Conservation (phyloP, 139 green algal species). For the Penium margaritaceum region DNA sequence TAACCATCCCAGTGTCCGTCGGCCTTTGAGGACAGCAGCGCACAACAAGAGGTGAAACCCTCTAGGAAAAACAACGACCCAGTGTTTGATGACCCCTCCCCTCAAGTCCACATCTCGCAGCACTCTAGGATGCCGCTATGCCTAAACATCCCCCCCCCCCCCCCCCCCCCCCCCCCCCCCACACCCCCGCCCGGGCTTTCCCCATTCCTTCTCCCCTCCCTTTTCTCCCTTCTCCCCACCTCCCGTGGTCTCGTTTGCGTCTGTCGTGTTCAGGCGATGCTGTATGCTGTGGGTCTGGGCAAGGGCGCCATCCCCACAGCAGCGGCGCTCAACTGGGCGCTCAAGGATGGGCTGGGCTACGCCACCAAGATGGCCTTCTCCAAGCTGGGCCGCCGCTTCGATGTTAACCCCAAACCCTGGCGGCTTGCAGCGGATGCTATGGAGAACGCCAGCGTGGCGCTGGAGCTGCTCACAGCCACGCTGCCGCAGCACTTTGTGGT, state of each 20-base stretch:
- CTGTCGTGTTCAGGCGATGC: constrained; percentile 34
- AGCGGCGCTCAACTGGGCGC: constrained; percentile 48
- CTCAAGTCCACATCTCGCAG: no score
- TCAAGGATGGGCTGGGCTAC: constrained; percentile 52
- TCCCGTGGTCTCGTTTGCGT: neutral
- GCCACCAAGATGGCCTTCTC: constrained; percentile 45
- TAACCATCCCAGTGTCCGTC: no score
- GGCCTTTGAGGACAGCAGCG: no score
- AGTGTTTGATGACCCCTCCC: no score
- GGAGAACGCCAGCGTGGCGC: constrained; percentile 21
- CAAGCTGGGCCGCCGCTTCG: constrained; percentile 43
- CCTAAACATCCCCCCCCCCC: neutral
- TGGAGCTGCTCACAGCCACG: constrained; percentile 41
- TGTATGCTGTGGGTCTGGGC: constrained; percentile 48
- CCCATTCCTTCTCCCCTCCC: neutral
- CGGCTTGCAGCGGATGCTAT: constrained; percentile 17
- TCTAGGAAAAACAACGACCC: no score
- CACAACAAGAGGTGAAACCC: no score
- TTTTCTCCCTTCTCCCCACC: neutral
- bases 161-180: neutral
- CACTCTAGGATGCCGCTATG: no score
- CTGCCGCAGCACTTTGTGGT: constrained; percentile 29
- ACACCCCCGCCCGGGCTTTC: neutral
- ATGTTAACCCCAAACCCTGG: constrained; percentile 45
- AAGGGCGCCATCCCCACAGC: constrained; percentile 47